Evolutionary conservation across 192 early-diverging fungal genomes (phyloP).

Genomic region (Umbelopsis isabellina): DNA sequence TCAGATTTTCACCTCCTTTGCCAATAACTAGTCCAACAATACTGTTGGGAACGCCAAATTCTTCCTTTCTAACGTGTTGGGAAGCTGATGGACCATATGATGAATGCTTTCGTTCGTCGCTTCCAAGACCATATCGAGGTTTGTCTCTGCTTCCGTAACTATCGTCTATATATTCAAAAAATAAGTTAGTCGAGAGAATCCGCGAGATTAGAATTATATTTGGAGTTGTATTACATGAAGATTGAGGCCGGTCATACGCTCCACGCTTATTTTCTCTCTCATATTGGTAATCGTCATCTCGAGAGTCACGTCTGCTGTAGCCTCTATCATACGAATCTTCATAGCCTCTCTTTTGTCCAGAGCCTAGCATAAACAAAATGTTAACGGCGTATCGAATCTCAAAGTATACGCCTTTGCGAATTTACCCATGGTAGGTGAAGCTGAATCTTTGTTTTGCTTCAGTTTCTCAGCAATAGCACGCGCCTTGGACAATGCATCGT

Average conservation of each 20-base stretch:
- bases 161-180: slow-evolving; percentile 18
- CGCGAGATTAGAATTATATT: background rate
- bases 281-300: slow-evolving; percentile 36
- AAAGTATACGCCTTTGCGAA: background rate
- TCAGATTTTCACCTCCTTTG: slow-evolving; percentile 75
- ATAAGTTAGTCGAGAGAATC: background rate
- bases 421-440: slow-evolving; percentile 34
- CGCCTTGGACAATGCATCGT: slow-evolving; percentile 71
- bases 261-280: slow-evolving; percentile 39
- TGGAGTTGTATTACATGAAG: slow-evolving; percentile 16
- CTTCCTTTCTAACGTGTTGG: slow-evolving; percentile 43
- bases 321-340: slow-evolving; percentile 28
- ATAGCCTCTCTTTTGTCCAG: slow-evolving; percentile 32
- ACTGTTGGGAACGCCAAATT: slow-evolving; percentile 62
- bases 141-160: slow-evolving; percentile 25
- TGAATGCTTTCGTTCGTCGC: slow-evolving; percentile 37
- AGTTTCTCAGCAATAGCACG: slow-evolving; percentile 80
- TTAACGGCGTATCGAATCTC: background rate
- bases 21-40: slow-evolving; percentile 87
- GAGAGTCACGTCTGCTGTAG: slow-evolving; percentile 28
- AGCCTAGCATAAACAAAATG: slow-evolving; percentile 4
- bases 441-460: slow-evolving; percentile 42
- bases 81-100: slow-evolving; percentile 35
- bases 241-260: slow-evolving; percentile 42
- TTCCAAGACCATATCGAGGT: slow-evolving; percentile 44